Percentiles rank a stretch among this genome's conserved stretches.
Conservation (phyloP, 106 monocot species). For the Triglochin maritima region DNA sequence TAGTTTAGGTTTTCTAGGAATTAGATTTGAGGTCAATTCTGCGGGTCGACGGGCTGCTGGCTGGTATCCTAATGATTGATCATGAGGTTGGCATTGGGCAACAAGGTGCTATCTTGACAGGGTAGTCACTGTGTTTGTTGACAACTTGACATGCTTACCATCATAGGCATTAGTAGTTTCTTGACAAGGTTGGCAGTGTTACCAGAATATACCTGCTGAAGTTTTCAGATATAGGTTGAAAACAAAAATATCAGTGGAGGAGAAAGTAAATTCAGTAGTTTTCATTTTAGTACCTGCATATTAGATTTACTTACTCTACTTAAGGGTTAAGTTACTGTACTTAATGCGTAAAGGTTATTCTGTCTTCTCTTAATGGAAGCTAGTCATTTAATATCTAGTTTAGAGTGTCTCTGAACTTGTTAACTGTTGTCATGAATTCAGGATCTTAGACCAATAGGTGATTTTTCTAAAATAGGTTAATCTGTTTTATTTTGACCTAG, state of each 20-base stretch:
- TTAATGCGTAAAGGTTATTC: no score
- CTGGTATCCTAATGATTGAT: slow-evolving; percentile 57
- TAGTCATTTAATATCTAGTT: no score
- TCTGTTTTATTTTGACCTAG: no score
- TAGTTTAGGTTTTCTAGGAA: slow-evolving; percentile 39
- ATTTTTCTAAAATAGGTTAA: no score
- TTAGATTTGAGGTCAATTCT: slow-evolving; percentile 22
- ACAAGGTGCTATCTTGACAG: slow-evolving; percentile 47
- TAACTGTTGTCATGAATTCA: no score
- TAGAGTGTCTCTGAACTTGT: no score
- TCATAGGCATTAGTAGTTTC: background rate
- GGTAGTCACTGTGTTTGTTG: slow-evolving; percentile 40
- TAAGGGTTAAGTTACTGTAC: no score
- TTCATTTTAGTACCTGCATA: no score
- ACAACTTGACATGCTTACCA: background rate
- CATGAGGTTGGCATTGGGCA: slow-evolving; percentile 50
- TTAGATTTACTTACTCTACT: no score
- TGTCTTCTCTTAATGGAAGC: no score
- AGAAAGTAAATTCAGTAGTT: no score
- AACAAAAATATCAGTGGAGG: background rate
- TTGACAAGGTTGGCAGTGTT: slow-evolving; percentile 38
- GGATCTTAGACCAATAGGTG: no score
- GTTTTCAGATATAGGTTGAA: background rate
- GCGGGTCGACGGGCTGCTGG: slow-evolving; percentile 69
- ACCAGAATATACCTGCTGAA: slow-evolving; percentile 12